A percentile compares a stretch with the other conserved stretches of the same genome.
Conservation (phyloP, 306 rosid genomes). For the Dryas alaskensis region DNA sequence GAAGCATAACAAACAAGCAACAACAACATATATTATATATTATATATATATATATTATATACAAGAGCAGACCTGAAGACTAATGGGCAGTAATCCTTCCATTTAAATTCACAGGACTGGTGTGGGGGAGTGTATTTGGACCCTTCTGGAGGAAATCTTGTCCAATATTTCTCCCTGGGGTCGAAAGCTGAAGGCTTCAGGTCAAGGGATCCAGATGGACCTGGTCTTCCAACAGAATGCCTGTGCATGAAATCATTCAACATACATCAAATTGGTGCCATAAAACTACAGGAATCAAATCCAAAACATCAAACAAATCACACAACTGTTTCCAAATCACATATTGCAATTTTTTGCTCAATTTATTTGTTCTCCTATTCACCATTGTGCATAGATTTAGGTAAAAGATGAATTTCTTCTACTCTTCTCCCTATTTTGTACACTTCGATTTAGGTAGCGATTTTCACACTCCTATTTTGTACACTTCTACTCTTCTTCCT, state of each 20-base stretch:
- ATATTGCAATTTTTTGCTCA: no score
- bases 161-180: conserved; percentile 91
- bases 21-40: background rate
- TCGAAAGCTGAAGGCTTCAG: conserved; percentile 91
- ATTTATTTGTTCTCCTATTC: no score
- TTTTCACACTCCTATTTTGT: no score
- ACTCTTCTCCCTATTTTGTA: no score
- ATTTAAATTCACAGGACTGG: conserved; percentile 73
- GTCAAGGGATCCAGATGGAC: conserved; percentile 76
- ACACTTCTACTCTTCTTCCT: no score
- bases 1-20: background rate
- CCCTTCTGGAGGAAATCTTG: conserved; percentile 90
- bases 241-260: conserved; percentile 39
- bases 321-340: no score
- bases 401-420: no score
- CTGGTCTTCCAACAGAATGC: conserved; percentile 93
- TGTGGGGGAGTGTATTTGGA: conserved; percentile 92
- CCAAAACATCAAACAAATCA: background rate
- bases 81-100: conserved; percentile 96
- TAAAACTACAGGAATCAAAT: conserved; percentile 13
- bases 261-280: conserved; percentile 3
- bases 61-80: conserved; percentile 70
- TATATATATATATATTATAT: background rate
- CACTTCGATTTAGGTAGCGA: no score
- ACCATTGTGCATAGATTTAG: no score